phyloP scores from a whole-genome alignment of 176 grass and related monocot species.

The Avena atlantica region DNA sequence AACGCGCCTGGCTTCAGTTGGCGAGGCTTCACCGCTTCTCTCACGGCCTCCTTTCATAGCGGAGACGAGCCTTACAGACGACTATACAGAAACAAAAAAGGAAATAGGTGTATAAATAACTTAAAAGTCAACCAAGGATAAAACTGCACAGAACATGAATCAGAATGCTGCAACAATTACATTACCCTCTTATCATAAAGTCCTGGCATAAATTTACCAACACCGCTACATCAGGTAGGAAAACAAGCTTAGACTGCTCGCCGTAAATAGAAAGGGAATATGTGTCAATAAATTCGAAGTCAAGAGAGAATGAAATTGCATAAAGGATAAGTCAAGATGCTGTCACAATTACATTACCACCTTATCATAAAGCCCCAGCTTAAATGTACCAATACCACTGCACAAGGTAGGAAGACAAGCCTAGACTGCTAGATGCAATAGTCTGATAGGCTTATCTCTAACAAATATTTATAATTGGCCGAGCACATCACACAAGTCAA shows the following conservation, averaged over 20 bases:
- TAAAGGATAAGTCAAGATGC: background rate
- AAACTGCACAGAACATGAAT: background rate
- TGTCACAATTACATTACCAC: background rate
- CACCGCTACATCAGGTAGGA: background rate
- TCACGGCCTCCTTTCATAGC: slow-evolving; percentile 53
- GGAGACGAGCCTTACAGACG: slow-evolving; percentile 36
- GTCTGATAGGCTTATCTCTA: background rate
- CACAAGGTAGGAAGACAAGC: background rate
- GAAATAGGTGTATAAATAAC: background rate
- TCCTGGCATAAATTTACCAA: background rate
- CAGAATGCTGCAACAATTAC: background rate
- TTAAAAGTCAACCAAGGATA: background rate
- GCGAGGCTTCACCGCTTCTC: slow-evolving; percentile 13
- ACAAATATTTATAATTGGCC: background rate
- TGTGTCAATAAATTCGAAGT: background rate
- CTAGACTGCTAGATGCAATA: background rate
- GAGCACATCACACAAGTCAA: background rate
- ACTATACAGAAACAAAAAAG: background rate
- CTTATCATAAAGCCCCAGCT: background rate
- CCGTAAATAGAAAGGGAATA: background rate
- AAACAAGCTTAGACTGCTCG: background rate
- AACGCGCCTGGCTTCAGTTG: background rate
- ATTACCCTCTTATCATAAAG: background rate
- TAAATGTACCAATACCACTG: background rate
- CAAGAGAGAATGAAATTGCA: background rate